Conservation (phyloP, 352 stramenopile genomes). For the Bremia lactucae region DNA sequence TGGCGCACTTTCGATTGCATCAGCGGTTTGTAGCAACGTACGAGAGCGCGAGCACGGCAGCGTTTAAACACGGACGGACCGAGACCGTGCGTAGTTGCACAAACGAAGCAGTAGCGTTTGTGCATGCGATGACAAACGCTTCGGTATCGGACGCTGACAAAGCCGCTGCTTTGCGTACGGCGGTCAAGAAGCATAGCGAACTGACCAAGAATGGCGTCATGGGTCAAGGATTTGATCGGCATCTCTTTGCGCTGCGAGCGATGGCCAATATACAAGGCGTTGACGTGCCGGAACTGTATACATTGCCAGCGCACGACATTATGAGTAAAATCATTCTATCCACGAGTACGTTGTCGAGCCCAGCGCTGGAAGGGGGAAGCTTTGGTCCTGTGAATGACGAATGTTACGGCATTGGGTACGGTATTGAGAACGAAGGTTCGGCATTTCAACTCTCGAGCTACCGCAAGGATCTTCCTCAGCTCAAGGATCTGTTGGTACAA, state of each 20-base stretch:
- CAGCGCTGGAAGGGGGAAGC: conserved; percentile 75
- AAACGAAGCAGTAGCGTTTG: conserved; percentile 72
- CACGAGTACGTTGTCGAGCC: conserved; percentile 83
- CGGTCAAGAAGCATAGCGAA: conserved; percentile 82
- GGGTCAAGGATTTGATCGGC: conserved; percentile 84
- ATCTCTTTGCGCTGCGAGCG: conserved; percentile 70
- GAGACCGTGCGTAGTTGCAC: conserved; percentile 86
- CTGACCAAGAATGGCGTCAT: conserved; percentile 87
- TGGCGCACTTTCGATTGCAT: conserved; percentile 81
- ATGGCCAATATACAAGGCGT: conserved; percentile 57
- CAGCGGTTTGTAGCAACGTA: conserved; percentile 80
- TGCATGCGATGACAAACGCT: conserved; percentile 53
- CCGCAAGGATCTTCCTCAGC: conserved; percentile 57
- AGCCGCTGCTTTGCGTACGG: conserved; percentile 42
- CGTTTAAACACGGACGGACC: conserved; percentile 87
- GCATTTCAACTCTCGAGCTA: conserved; percentile 84
- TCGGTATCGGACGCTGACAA: conserved; percentile 49
- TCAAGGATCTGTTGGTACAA: conserved; percentile 62
- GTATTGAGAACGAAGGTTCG: conserved; percentile 72
- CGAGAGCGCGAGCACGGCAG: conserved; percentile 80
- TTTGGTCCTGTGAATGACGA: conserved; percentile 85
- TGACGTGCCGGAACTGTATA: conserved; percentile 67
- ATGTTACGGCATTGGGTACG: conserved; percentile 87
- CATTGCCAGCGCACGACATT: conserved; percentile 55
- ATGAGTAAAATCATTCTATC: conserved; percentile 87